A percentile compares a stretch with the other conserved stretches of the same genome.
Evolutionary conservation across 139 green algal genomes (phyloP).

Genomic region (Chlamydomonas incerta): DNA sequence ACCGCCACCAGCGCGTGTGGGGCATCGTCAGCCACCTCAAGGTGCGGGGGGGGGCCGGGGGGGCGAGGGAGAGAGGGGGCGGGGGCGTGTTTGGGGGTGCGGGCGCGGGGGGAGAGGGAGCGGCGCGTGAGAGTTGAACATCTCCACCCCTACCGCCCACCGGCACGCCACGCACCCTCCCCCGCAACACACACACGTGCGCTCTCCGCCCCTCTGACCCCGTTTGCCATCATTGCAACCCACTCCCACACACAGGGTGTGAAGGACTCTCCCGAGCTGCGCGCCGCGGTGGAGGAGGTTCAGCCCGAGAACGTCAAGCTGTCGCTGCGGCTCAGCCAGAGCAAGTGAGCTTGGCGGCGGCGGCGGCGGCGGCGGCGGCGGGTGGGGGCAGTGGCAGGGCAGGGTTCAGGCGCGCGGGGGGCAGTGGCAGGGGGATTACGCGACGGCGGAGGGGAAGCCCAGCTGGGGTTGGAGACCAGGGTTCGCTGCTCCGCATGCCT

Average conservation of each 20-base stretch:
- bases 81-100: neutral
- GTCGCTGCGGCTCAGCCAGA: slow-evolving; percentile 86
- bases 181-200: too few species aligned
- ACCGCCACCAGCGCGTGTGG: slow-evolving; percentile 88
- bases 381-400: too few species aligned
- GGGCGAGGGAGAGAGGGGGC: too few species aligned
- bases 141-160: too few species aligned
- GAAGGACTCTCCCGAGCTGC: slow-evolving; percentile 89
- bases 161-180: too few species aligned
- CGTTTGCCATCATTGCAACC: neutral
- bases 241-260: slow-evolving; percentile 71
- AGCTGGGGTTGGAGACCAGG: too few species aligned
- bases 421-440: slow-evolving; percentile 34
- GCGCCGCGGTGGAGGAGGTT: slow-evolving; percentile 92
- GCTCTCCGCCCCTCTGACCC: too few species aligned
- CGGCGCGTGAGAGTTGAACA: neutral
- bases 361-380: neutral
- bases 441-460: too few species aligned
- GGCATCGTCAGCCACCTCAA: slow-evolving; percentile 95
- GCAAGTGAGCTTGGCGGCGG: slow-evolving; percentile 27
- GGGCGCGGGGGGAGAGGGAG: neutral
- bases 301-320: slow-evolving; percentile 94
- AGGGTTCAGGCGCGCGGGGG: neutral
- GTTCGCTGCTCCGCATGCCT: too few species aligned
- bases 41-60: slow-evolving; percentile 31